Evolutionary conservation across 306 rosid species (phyloP), one percentile per base, ranked within the genome.

Genomic region (Senna siamea): DNA sequence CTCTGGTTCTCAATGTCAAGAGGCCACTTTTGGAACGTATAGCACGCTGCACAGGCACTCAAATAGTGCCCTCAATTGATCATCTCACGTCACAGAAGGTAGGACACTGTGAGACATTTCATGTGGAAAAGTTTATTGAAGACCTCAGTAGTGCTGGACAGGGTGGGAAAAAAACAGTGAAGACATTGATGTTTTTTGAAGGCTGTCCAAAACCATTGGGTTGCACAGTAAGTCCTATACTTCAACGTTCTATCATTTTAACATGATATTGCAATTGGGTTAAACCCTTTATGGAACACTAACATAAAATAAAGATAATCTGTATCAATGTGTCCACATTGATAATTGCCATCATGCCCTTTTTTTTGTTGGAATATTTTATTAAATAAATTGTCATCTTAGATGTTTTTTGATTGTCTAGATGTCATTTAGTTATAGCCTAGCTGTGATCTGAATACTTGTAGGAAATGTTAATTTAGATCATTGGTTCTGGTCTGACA

Each of bases 161-260:
- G 85, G 82, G 83, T 72, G 88, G 87, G 70, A 95, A 88, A 57
- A 95, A 85, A 77, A 47, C 88, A 77, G 64, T 81, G 80, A 95
- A 92, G 89, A 92, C 99, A 70, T 75, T 95, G 84, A 95, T 95
- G 99, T 95, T 76, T 82, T 95, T 95, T 74, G 93, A 92, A 78
- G 99, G 99, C 67, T 95, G 99, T 84, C 99, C 98, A 61, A 95
- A 90, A 84, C 99, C 97, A 44, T 81, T 95, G 79, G 94, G 99
- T 75, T 92, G 95, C 80, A 92, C 99, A 1, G 99, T 95, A 90
- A 90, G 98, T 85, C 73, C 75, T 68, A n/a, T 62, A 28, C 43
- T 40, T n/a, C n/a, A n/a, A n/a, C n/a, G n/a, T n/a, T 66, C 46
- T 19, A 46, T 51, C 13, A 56, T 54, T 38, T 56, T 73, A 12